These are phyloP conservation scores for Decorospora gaudefroyi DNA, from an alignment of 2,329 filamentous ascomycete species.

Conservation along the genomic window DNA sequence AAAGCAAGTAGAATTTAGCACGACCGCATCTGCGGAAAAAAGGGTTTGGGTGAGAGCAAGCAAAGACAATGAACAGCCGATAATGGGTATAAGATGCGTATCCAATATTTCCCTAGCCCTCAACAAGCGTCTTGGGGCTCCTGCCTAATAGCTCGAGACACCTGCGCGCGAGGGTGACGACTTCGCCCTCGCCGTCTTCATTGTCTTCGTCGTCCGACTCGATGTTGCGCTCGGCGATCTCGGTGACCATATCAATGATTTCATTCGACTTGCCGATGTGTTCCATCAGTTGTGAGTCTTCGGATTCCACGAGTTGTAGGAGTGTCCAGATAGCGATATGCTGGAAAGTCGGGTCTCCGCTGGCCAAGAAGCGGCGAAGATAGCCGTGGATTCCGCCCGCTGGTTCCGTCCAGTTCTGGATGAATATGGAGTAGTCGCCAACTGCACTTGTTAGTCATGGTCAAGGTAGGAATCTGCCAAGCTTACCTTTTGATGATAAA, in stretches of 20 bases:
- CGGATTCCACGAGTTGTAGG: slow-evolving; percentile 91
- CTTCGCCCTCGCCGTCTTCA: slow-evolving; percentile 90
- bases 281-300: slow-evolving; percentile 85
- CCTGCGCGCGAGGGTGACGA: slow-evolving; percentile 85
- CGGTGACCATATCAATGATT: slow-evolving; percentile 87
- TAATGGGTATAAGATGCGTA: slow-evolving; percentile 30
- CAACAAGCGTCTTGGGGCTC: slow-evolving; percentile 77
- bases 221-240: slow-evolving; percentile 85
- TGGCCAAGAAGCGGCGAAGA: slow-evolving; percentile 86
- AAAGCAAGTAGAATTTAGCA: slow-evolving; percentile 24
- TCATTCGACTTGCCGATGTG: slow-evolving; percentile 89
- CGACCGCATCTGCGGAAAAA: slow-evolving; percentile 33
- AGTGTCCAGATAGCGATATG: slow-evolving; percentile 99
- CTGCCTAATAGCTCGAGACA: slow-evolving; percentile 86
- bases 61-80: slow-evolving; percentile 24
- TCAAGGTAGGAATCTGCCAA: not conserved
- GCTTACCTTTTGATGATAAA: slow-evolving; percentile 88
- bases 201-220: slow-evolving; percentile 85
- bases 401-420: slow-evolving; percentile 90
- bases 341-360: slow-evolving; percentile 95
- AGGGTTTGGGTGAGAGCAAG: slow-evolving; percentile 28
- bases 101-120: slow-evolving; percentile 61
- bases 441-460: slow-evolving; percentile 60
- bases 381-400: slow-evolving; percentile 96
- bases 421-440: slow-evolving; percentile 94